A percentile compares a stretch with the other conserved stretches of the same genome.
Conservation (phyloP, 495 filamentous ascomycete species). For the Trichoderma asperelloides region DNA sequence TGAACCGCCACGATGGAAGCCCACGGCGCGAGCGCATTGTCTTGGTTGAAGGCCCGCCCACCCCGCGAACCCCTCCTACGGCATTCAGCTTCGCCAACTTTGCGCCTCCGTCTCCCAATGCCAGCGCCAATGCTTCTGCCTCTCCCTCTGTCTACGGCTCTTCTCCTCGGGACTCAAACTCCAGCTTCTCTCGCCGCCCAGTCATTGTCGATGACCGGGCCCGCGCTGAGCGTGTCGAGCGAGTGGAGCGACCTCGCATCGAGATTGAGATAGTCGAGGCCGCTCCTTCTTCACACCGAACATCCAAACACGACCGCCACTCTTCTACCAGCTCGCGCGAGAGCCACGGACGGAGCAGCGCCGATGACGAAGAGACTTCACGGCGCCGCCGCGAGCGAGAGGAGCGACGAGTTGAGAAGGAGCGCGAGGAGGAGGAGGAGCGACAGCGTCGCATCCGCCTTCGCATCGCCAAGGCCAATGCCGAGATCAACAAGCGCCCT, state of each 20-base stretch:
- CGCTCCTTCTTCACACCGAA: not conserved
- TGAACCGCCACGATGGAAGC: not conserved
- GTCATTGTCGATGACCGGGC: slow-evolving; percentile 12
- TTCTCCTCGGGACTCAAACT: not conserved
- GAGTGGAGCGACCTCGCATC: slow-evolving; percentile 5
- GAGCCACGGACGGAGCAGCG: slow-evolving; percentile 7
- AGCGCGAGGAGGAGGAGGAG: slow-evolving; percentile 2
- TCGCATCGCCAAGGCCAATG: slow-evolving; percentile 12
- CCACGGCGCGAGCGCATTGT: slow-evolving; percentile 10
- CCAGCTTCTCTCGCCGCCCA: slow-evolving; percentile 7
- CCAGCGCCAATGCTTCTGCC: not conserved
- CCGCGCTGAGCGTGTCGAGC: not conserved
- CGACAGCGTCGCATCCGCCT: slow-evolving; percentile 1
- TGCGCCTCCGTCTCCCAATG: slow-evolving; percentile 9
- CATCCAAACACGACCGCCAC: slow-evolving; percentile 3
- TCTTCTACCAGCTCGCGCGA: slow-evolving; percentile 10
- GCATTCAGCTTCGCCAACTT: not conserved
- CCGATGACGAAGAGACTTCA: not conserved
- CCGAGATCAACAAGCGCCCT: slow-evolving; percentile 11
- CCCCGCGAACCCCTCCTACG: slow-evolving; percentile 2
- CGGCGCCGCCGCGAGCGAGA: slow-evolving; percentile 5
- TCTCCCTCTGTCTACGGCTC: not conserved
- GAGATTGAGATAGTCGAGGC: slow-evolving; percentile 10
- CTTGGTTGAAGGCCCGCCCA: slow-evolving; percentile 10
- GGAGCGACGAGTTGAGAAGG: slow-evolving; percentile 6